These are phyloP conservation scores for Lactarius evosmus DNA, from an alignment of 768 basidiomycete species.

Conservation along the genomic window DNA sequence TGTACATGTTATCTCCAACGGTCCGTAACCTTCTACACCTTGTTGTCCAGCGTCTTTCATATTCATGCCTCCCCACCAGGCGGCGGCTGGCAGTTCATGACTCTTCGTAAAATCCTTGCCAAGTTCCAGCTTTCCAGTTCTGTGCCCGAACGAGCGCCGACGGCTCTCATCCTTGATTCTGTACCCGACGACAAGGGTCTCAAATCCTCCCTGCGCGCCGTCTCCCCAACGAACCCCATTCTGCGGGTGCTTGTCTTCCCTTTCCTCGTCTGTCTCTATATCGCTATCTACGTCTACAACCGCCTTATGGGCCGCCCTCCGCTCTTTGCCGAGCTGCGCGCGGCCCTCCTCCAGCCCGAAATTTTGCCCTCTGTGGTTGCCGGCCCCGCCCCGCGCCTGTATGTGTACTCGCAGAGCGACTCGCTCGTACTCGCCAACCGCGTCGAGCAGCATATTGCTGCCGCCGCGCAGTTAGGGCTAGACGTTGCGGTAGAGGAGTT, in stretches of 20 bases:
- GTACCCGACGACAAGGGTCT: conserved; percentile 27
- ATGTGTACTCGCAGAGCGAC: conserved; percentile 27
- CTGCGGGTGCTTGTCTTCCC: conserved; percentile 22
- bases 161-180: conserved; percentile 28
- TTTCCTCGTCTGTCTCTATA: conserved; percentile 24
- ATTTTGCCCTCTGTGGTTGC: conserved; percentile 17
- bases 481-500: conserved; percentile 28
- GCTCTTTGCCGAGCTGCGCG: conserved; percentile 24
- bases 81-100: conserved; percentile 28
- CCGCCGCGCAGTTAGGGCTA: conserved; percentile 17
- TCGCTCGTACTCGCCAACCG: conserved; percentile 18
- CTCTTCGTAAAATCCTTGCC: conserved; percentile 25
- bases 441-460: conserved; percentile 25
- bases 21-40: conserved; percentile 7
- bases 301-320: conserved; percentile 11
- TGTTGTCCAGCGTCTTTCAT: not conserved
- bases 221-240: conserved; percentile 20
- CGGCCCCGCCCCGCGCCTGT: conserved; percentile 22
- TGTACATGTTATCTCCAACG: conserved; percentile 29
- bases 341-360: conserved; percentile 22
- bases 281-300: conserved; percentile 25
- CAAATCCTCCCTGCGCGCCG: conserved; percentile 22
- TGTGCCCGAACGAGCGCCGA: conserved; percentile 10
- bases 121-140: conserved; percentile 6
- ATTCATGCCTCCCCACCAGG: conserved; percentile 11